Evolutionary conservation across 192 early-diverging fungal genomes (phyloP).

Genomic region (Coemansia sp.): DNA sequence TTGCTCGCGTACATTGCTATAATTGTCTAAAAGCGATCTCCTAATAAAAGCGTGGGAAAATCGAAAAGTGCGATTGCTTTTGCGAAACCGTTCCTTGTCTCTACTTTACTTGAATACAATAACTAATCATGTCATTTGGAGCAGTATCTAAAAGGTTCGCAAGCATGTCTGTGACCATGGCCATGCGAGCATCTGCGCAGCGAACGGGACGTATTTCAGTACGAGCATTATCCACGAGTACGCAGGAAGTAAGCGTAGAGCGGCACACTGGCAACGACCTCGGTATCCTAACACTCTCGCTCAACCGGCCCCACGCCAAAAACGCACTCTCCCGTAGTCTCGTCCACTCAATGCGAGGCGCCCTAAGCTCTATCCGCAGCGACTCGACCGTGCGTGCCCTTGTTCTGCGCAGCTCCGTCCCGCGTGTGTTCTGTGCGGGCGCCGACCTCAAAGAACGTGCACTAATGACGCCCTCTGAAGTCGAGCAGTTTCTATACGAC

Average conservation of each 20-base stretch:
- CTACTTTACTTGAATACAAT: not conserved
- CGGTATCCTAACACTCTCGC: constrained; percentile 77
- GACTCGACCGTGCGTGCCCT: constrained; percentile 70
- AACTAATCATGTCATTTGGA: not conserved
- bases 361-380: constrained; percentile 63
- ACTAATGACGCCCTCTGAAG: constrained; percentile 74
- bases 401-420: constrained; percentile 74
- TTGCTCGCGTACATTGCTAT: too few species aligned
- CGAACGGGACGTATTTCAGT: not conserved
- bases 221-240: not conserved
- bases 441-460: constrained; percentile 94
- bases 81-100: not conserved
- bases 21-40: too few species aligned
- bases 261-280: constrained; percentile 28
- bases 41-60: not conserved
- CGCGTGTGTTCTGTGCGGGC: constrained; percentile 89
- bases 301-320: constrained; percentile 82
- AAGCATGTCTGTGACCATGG: not conserved
- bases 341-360: constrained; percentile 66
- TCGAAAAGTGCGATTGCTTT: not conserved
- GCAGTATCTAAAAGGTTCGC: not conserved
- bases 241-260: constrained; percentile 16
- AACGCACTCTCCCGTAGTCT: constrained; percentile 88
- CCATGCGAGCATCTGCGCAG: not conserved
- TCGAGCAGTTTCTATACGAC: constrained; percentile 77